Evolutionary conservation across 495 filamentous ascomycete species (phyloP).

Genomic region (Hapsidospora chrysogenum): DNA sequence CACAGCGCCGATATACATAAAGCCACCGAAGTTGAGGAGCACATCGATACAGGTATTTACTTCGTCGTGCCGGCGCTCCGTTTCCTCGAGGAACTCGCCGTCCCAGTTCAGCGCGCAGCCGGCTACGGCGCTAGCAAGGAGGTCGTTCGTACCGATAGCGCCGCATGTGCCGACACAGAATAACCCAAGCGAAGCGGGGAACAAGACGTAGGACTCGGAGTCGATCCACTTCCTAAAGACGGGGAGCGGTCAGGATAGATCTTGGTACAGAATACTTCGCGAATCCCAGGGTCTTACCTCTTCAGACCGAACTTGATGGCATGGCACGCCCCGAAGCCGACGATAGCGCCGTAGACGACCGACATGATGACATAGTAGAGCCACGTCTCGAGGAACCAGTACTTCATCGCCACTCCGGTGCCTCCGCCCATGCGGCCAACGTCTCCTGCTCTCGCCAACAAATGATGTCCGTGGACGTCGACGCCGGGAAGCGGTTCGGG

Average conservation of each 20-base stretch:
- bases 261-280: too few species aligned
- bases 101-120: slow-evolving; percentile 82
- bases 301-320: slow-evolving; percentile 73
- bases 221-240: slow-evolving; percentile 84
- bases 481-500: too few species aligned
- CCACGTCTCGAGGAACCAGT: slow-evolving; percentile 86
- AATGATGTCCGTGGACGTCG: slow-evolving; percentile 1
- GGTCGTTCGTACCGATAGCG: slow-evolving; percentile 81
- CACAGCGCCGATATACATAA: slow-evolving; percentile 84
- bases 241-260: too few species aligned
- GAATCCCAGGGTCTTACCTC: too few species aligned
- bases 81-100: slow-evolving; percentile 89
- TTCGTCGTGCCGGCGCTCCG: slow-evolving; percentile 72
- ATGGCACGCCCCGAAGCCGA: slow-evolving; percentile 70
- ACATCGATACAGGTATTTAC: slow-evolving; percentile 83
- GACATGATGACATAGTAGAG: slow-evolving; percentile 69
- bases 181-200: slow-evolving; percentile 32
- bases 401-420: slow-evolving; percentile 49
- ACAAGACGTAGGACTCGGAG: slow-evolving; percentile 78
- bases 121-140: slow-evolving; percentile 87
- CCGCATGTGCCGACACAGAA: slow-evolving; percentile 81
- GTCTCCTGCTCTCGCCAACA: too few species aligned
- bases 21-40: slow-evolving; percentile 61
- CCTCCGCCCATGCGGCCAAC: slow-evolving; percentile 28
- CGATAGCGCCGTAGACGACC: slow-evolving; percentile 54